Evolutionary conservation across 2,329 filamentous ascomycete genomes (phyloP).

Genomic region (Venturiaceae sp.): DNA sequence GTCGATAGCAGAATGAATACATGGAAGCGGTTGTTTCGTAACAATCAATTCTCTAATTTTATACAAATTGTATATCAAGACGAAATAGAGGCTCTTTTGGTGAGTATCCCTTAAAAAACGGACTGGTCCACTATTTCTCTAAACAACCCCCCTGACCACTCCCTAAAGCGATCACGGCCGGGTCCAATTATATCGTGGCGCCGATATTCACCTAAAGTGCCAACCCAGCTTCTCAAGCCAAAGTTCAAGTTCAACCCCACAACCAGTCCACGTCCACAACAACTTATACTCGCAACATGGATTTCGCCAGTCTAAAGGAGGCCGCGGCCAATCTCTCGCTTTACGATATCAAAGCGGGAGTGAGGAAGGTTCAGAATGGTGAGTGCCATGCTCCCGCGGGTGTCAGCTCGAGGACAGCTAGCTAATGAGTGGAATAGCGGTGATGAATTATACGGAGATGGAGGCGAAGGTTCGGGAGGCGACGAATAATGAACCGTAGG

Average conservation of each 20-base stretch:
- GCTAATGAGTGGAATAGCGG: constrained; percentile 45
- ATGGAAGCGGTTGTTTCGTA: no score
- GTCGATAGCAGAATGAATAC: no score
- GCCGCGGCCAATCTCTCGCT: constrained; percentile 85
- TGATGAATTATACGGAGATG: constrained; percentile 98
- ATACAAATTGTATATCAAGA: no score
- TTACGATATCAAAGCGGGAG: constrained; percentile 91
- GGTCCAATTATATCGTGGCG: not conserved
- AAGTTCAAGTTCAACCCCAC: no score
- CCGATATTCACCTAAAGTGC: not conserved
- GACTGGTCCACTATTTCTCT: no score
- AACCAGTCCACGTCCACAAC: not conserved
- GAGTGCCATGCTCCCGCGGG: constrained; percentile 22
- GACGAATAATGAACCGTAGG: constrained; percentile 9
- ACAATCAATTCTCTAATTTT: no score
- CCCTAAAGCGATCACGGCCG: not conserved
- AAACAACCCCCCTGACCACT: not conserved
- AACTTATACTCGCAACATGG: constrained; percentile 44
- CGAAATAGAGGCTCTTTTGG: not conserved
- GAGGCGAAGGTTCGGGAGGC: constrained; percentile 48
- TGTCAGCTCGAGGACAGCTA: not conserved
- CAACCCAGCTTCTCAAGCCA: not conserved
- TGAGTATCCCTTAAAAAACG: not conserved
- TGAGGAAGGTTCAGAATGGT: constrained; percentile 97
- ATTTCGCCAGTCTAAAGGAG: constrained; percentile 75